Evolutionary conservation across 2,329 filamentous ascomycete species (phyloP), one percentile per base, ranked within the genome.

Genomic region (Zymoseptoria passerinii): DNA sequence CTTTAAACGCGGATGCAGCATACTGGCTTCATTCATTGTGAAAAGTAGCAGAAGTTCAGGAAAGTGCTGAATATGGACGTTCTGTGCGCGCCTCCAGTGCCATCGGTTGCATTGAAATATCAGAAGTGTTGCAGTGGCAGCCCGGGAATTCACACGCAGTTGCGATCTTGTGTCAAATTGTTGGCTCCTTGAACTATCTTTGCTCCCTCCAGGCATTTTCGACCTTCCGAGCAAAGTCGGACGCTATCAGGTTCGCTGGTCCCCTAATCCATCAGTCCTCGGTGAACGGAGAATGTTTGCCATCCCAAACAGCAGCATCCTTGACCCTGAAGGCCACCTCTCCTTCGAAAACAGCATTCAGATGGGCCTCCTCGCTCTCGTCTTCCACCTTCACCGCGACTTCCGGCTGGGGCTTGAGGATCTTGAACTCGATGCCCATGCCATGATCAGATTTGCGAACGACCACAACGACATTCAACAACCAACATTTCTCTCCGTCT

Each of bases 281-380:
- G 6, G 50, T n/a, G 23, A 60, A 61, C 3, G 55, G 49, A 4
- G 54, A 57, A 48, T 58, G 60, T 8, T 18, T 40, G 2, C 23
- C 48, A 1, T 61, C 57, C 55, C 60, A 60, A 10, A 61, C 35
- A 16, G 35, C 6, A 2, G 44, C 48, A n/a, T 61, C 57, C 52
- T 10, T 16, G 4, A 56, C 44, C 13, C 13, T 16, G 23, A 60
- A 60, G 13, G 54, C 57, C 49, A 54, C 53, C 10, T 50, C 48
- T 27, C 35, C 35, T 16, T 7, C 1, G 16, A 44, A 44, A 16
- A 44, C 35, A 44, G 35, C 35, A 28, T 1, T 4, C n/a, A 40
- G 28, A 52, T 52, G 49, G 13, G 28, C 48, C 7, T 50, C 5
- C 4, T 29, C 51, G 13, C 29, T 13, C n/a, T 53, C 18, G 18